Conservation (phyloP, 31 red algal genomes). For the Bonnemaisonia californica region DNA sequence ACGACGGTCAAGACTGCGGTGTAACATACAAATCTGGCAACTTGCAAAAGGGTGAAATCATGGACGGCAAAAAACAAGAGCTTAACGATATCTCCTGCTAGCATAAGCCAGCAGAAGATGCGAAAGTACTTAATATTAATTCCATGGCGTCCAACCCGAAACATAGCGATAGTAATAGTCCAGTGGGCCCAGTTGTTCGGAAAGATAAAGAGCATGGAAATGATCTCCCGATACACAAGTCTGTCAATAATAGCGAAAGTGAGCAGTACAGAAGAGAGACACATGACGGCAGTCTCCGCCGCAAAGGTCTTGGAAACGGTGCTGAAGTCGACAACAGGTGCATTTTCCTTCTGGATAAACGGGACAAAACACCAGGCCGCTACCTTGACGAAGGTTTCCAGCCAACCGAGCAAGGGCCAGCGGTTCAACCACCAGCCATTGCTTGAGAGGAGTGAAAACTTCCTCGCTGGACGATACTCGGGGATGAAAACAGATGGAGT, state of each 20-base stretch:
- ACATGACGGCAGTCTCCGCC: slow-evolving; percentile 50
- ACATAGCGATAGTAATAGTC: slow-evolving; percentile 68
- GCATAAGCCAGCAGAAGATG: slow-evolving; percentile 74
- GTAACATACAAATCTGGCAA: slow-evolving; percentile 74
- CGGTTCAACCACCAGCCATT: slow-evolving; percentile 92
- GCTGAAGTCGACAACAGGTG: slow-evolving; percentile 1
- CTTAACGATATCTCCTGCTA: slow-evolving; percentile 83
- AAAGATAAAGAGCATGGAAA: slow-evolving; percentile 89
- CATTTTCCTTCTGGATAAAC: slow-evolving; percentile 34
- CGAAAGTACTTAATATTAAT: slow-evolving; percentile 58
- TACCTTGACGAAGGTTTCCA: slow-evolving; percentile 84
- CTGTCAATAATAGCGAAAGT: slow-evolving; percentile 76
- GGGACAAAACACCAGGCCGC: slow-evolving; percentile 77
- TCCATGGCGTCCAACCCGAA: slow-evolving; percentile 40
- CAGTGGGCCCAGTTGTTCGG: slow-evolving; percentile 88
- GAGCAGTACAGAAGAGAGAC: slow-evolving; percentile 50
- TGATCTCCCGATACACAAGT: slow-evolving; percentile 90
- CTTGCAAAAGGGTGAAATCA: slow-evolving; percentile 75
- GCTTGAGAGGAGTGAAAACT: slow-evolving; percentile 55
- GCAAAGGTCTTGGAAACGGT: slow-evolving; percentile 14
- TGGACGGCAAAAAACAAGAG: slow-evolving; percentile 85
- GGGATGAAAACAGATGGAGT: slow-evolving; percentile 70
- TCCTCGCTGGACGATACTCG: slow-evolving; percentile 74
- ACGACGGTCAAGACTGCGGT: neutral
- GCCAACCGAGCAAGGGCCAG: slow-evolving; percentile 85